phyloP scores from a whole-genome alignment of 2,329 filamentous ascomycete species.

The Sclerotinia glacialis region DNA sequence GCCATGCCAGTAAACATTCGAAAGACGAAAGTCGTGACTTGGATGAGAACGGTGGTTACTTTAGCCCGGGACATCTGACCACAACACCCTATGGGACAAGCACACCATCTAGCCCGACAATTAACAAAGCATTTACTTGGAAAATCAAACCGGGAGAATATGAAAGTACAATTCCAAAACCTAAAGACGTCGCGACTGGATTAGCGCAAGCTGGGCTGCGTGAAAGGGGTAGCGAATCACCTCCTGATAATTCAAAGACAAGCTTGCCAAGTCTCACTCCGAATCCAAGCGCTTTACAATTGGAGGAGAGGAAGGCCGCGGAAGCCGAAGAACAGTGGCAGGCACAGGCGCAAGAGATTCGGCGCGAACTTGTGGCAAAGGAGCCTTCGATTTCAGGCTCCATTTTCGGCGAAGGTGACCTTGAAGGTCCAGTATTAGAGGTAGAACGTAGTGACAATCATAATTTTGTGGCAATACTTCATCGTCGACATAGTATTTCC shows the following conservation, averaged over 20 bases:
- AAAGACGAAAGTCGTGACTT: slow-evolving; percentile 47
- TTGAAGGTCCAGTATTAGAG: slow-evolving; percentile 52
- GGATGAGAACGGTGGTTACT: slow-evolving; percentile 30
- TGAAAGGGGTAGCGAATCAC: slow-evolving; percentile 25
- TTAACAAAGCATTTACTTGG: slow-evolving; percentile 58
- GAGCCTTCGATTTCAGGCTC: slow-evolving; percentile 58
- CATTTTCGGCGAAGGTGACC: slow-evolving; percentile 56
- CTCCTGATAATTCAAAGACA: slow-evolving; percentile 23
- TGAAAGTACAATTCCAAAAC: slow-evolving; percentile 36
- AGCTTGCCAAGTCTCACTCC: slow-evolving; percentile 16
- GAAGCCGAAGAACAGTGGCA: slow-evolving; percentile 36
- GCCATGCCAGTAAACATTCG: slow-evolving; percentile 54
- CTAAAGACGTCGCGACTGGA: slow-evolving; percentile 24
- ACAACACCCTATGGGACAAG: slow-evolving; percentile 24
- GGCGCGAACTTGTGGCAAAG: slow-evolving; percentile 44
- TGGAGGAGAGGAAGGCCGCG: slow-evolving; percentile 27
- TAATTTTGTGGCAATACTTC: slow-evolving; percentile 50
- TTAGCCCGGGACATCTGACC: slow-evolving; percentile 30
- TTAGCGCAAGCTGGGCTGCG: slow-evolving; percentile 18
- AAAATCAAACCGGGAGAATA: slow-evolving; percentile 63
- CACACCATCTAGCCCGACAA: slow-evolving; percentile 33
- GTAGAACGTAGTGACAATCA: slow-evolving; percentile 47
- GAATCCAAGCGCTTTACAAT: slow-evolving; percentile 21
- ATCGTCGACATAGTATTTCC: slow-evolving; percentile 60
- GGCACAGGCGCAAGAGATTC: slow-evolving; percentile 44